Evolutionary conservation across 495 filamentous ascomycete genomes (phyloP), one percentile per base, ranked within the genome.

Genomic region (Aspergillus haitiensis): DNA sequence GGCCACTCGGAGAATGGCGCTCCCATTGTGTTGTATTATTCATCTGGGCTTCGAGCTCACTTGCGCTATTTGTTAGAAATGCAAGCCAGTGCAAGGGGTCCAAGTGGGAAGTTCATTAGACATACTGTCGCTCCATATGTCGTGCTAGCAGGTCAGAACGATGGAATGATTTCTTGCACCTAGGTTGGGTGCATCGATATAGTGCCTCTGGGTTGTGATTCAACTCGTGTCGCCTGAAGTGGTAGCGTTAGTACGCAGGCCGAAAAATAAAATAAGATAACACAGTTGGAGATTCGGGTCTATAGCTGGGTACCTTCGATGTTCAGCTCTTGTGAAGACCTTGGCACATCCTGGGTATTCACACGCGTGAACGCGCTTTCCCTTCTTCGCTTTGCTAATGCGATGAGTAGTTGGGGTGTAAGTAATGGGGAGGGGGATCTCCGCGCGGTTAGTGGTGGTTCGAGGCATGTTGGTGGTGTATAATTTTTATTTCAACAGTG

Each of bases 281-380:
- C 15, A n/a, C n/a, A 11, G 16, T 42, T 16, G 16, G 37, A 54
- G 6, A 54, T 44, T 27, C 42, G 52, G 42, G n/a, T 42, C 74
- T 51, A 42, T 11, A 37, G 75, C 72, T 76, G n/a, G n/a, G n/a
- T n/a, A 89, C 88, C 89, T 85, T 53, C 90, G 74, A 74, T 97
- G 92, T 68, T 97, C 92, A 33, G 90, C 91, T 68, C 92, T 82
- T 16, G 91, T 94, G 68, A 91, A 92, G 52, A 88, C 86, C 87
- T 89, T 59, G 39, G 49, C 79, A 68, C 88, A 90, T 46, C 78
- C 78, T 6, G 75, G 78, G 47, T 68, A 77, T 33, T 88, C 82
- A 70, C 89, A 93, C 2, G 81, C 82, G 67, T 93, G 89, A 21
- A 93, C 89, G 27, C 86, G 88, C 58, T 91, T 83, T 13, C 89